Evolutionary conservation across 2,329 filamentous ascomycete species (phyloP), one percentile per base, ranked within the genome.

Genomic region (Pseudogymnoascus sp.): DNA sequence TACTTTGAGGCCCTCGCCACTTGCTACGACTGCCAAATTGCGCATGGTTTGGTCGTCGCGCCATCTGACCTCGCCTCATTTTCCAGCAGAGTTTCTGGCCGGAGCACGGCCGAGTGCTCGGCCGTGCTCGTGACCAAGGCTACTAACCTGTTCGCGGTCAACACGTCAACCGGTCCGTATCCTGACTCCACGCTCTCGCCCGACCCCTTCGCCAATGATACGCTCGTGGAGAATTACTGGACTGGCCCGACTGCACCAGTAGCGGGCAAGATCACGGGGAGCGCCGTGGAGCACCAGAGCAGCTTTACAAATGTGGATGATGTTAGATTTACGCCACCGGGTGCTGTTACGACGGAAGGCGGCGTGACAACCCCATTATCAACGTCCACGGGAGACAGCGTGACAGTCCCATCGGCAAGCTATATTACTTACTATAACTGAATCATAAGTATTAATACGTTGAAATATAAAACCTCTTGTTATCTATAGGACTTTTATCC

Each of bases 261-360:
- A 14, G 40, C 47, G 5, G 62, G 62, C 4, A 14, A 62, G 16
- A 63, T 63, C 16, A 63, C 62, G 5, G 62, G 62, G 1, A 60
- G 59, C 23, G 62, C 59, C 5, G 47, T 35, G 8, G 10, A 38
- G 2, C 25, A 56, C 47, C n/a, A 10, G 10, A 56, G 47, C n/a
- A 56, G 47, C 47, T 16, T 16, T 8, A 47, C 60, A 2, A 28
- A 33, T 62, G 1, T 14, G 3, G 5, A 11, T 11, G 1, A n/a
- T 21, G 7, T 3, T 2, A 60, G 31, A 14, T 25, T 18, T 12
- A 60, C 56, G 31, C 31, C 56, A 11, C 25, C 37, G 2, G 28
- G 10, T 38, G 31, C 21, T n/a, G 56, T 16, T 37, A 16, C 16
- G 14, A 53, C 47, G 8, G 23, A 7, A 31, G n/a, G 47, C 18